These are phyloP conservation scores for Saccharum spontaneum DNA, from an alignment of 176 grass and related monocot species.

Conservation along the genomic window DNA sequence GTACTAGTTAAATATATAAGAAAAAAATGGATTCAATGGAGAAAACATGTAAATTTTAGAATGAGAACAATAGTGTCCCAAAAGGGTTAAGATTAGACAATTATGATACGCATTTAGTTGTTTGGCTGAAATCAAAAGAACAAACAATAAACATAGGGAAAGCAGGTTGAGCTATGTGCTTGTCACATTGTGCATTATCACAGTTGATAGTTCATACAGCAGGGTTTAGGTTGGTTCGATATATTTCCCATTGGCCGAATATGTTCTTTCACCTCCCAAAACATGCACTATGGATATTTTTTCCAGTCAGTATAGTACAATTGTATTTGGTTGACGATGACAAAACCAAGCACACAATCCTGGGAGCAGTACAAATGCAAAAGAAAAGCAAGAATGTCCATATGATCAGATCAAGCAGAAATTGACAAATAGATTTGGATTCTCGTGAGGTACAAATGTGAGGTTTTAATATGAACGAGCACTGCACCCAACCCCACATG, in stretches of 20 bases:
- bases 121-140: background rate
- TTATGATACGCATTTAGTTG: background rate
- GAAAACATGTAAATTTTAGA: constrained; percentile 2
- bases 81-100: background rate
- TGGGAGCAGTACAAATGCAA: constrained; percentile 11
- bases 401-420: constrained; percentile 23
- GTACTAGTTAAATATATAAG: constrained; percentile 23
- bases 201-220: background rate
- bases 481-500: background rate
- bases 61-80: background rate
- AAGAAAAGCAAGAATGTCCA: constrained; percentile 21
- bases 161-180: background rate
- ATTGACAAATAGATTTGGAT: constrained; percentile 16
- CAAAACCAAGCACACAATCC: constrained; percentile 5
- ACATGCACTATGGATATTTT: constrained; percentile 11
- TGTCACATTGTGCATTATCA: background rate
- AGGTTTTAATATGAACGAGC: background rate
- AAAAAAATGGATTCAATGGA: constrained; percentile 11
- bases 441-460: constrained; percentile 9
- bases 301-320: background rate
- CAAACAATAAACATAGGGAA: constrained; percentile 3
- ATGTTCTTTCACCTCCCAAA: background rate
- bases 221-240: background rate
- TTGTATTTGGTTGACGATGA: constrained; percentile 16
- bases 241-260: background rate